phyloP scores from a whole-genome alignment of 2,329 filamentous ascomycete species.

The Penicillium hesseltinei region DNA sequence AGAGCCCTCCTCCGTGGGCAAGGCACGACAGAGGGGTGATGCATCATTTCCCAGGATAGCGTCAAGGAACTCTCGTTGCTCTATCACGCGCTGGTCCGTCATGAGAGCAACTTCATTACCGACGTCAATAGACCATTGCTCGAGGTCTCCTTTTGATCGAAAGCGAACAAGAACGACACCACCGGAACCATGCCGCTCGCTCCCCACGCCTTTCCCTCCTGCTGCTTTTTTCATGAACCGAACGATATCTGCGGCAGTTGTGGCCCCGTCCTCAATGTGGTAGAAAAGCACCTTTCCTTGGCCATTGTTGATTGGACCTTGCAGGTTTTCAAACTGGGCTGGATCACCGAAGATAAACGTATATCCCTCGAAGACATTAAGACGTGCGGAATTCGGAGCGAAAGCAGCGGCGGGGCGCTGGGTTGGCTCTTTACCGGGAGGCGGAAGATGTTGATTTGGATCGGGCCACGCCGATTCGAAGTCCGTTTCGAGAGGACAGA shows the following conservation, averaged over 20 bases:
- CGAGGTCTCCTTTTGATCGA: conserved; percentile 56
- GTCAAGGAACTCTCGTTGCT: conserved; percentile 89
- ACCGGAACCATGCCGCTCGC: conserved; percentile 64
- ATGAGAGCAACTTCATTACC: conserved; percentile 66
- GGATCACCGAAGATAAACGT: conserved; percentile 83
- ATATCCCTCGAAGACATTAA: conserved; percentile 77
- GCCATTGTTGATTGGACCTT: conserved; percentile 72
- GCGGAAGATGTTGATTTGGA: conserved; percentile 68
- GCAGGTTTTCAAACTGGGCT: conserved; percentile 71
- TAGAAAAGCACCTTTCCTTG: conserved; percentile 77
- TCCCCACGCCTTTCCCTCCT: conserved; percentile 68
- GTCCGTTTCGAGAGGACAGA: conserved; percentile 69
- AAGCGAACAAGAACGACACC: conserved; percentile 74
- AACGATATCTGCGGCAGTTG: conserved; percentile 72
- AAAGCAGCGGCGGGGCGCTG: conserved; percentile 68
- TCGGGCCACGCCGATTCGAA: conserved; percentile 79
- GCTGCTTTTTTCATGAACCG: conserved; percentile 71
- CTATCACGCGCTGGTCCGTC: conserved; percentile 77
- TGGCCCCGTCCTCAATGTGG: conserved; percentile 60
- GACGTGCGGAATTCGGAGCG: conserved; percentile 63
- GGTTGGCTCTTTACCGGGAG: conserved; percentile 71
- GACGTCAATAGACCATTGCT: conserved; percentile 69
- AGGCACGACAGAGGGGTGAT: conserved; percentile 64
- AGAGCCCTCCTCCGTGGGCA: conserved; percentile 54
- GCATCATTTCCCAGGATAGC: conserved; percentile 81